These are phyloP conservation scores for Cercophora samala DNA, from an alignment of 495 filamentous ascomycete species.

Conservation along the genomic window DNA sequence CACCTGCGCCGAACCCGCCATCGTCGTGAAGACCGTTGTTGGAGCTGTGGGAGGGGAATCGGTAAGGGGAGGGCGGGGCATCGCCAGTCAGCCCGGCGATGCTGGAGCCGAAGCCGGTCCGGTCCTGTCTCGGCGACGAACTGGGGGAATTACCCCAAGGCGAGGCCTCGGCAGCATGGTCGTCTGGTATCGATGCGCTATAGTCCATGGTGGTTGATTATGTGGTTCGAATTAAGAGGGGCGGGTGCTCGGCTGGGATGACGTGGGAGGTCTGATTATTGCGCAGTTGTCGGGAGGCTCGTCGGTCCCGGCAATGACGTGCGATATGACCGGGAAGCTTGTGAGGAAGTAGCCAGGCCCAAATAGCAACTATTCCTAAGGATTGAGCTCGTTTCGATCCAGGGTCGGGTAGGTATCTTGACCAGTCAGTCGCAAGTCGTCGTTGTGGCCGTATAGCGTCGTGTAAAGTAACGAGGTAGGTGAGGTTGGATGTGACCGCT, in stretches of 20 bases:
- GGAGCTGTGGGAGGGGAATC: conserved; percentile 32
- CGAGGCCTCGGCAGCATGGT: conserved; percentile 64
- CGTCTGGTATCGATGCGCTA: conserved; percentile 70
- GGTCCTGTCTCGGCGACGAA: conserved; percentile 61
- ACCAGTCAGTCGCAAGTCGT: not conserved
- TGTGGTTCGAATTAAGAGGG: not conserved
- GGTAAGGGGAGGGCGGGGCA: conserved; percentile 34
- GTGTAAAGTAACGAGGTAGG: not conserved
- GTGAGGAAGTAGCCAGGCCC: not conserved
- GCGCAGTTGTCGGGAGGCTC: not conserved
- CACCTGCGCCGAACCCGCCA: conserved; percentile 27
- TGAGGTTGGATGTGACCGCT: not conserved
- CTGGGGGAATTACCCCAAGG: conserved; percentile 71
- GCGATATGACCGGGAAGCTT: not conserved
- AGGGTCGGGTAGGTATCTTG: not conserved
- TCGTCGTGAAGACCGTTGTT: conserved; percentile 39
- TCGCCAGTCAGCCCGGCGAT: conserved; percentile 19
- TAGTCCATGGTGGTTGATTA: conserved; percentile 67
- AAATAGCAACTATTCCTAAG: not conserved
- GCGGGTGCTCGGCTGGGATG: conserved; percentile 8
- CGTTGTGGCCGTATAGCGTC: not conserved
- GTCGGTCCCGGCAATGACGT: not conserved
- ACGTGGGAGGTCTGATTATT: conserved; percentile 8
- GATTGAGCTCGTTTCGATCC: not conserved
- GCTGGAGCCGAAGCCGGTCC: conserved; percentile 51